phyloP scores from a whole-genome alignment of 192 early-diverging fungal species.

The Umbelopsis sp. region DNA sequence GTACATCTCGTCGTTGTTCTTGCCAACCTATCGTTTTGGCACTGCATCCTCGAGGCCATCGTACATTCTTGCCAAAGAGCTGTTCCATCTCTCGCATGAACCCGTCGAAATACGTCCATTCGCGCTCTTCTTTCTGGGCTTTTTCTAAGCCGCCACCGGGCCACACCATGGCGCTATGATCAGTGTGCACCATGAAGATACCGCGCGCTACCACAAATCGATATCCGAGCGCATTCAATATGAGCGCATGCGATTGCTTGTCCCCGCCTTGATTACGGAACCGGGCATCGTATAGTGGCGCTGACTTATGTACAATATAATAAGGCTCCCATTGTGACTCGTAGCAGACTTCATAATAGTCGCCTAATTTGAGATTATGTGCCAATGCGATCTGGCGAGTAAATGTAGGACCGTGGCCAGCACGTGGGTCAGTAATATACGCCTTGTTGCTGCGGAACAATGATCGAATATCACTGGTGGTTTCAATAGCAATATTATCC shows the following conservation, averaged over 20 bases:
- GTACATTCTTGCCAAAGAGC: slow-evolving; percentile 44
- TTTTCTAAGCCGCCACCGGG: slow-evolving; percentile 46
- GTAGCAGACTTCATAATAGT: slow-evolving; percentile 54
- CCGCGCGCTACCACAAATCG: slow-evolving; percentile 46
- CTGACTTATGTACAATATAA: slow-evolving; percentile 43
- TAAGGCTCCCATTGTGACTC: slow-evolving; percentile 66
- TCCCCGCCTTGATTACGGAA: slow-evolving; percentile 61
- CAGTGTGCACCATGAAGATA: slow-evolving; percentile 54
- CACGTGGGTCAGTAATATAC: slow-evolving; percentile 54
- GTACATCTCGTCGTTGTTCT: slow-evolving; percentile 42
- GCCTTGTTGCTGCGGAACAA: slow-evolving; percentile 44
- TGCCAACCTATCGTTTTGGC: slow-evolving; percentile 44
- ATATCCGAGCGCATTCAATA: slow-evolving; percentile 52
- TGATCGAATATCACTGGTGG: slow-evolving; percentile 43
- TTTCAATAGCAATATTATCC: slow-evolving; percentile 30
- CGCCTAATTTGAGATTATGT: slow-evolving; percentile 21
- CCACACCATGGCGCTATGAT: slow-evolving; percentile 52
- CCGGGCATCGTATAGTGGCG: slow-evolving; percentile 55
- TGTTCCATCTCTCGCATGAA: slow-evolving; percentile 46
- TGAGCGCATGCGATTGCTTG: slow-evolving; percentile 56
- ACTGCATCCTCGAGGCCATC: slow-evolving; percentile 56
- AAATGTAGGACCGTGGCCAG: slow-evolving; percentile 57
- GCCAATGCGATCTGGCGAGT: slow-evolving; percentile 37
- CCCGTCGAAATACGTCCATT: slow-evolving; percentile 51
- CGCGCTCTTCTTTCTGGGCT: slow-evolving; percentile 36